A percentile compares a stretch with the other conserved stretches of the same genome.
Evolutionary conservation across 2,329 filamentous ascomycete genomes (phyloP).

Genomic region (Akanthomyces uredinophilus): DNA sequence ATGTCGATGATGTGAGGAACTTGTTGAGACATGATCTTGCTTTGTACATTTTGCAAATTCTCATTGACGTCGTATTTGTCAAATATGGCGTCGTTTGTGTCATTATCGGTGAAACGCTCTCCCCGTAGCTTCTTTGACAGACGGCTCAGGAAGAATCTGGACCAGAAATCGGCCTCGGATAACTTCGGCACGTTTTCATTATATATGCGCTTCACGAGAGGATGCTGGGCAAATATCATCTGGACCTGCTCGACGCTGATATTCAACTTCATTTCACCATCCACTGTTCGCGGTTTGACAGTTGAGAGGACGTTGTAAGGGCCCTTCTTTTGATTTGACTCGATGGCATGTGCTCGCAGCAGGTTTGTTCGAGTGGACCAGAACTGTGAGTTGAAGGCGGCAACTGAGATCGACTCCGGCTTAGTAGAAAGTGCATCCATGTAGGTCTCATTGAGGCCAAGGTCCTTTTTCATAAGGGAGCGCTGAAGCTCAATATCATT

Average conservation of each 20-base stretch:
- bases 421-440: conserved; percentile 79
- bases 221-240: conserved; percentile 89
- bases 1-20: conserved; percentile 89
- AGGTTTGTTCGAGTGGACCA: conserved; percentile 87
- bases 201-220: conserved; percentile 82
- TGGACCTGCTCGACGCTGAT: conserved; percentile 90
- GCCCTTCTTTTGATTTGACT: conserved; percentile 78
- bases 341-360: conserved; percentile 84
- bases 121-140: conserved; percentile 89
- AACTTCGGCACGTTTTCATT: conserved; percentile 87
- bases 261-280: conserved; percentile 71
- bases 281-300: conserved; percentile 60
- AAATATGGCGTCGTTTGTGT: conserved; percentile 71
- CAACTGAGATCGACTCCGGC: conserved; percentile 73
- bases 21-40: conserved; percentile 54
- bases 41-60: conserved; percentile 50
- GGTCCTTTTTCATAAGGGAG: conserved; percentile 78
- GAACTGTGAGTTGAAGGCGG: conserved; percentile 85
- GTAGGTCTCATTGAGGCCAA: conserved; percentile 73
- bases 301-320: conserved; percentile 91
- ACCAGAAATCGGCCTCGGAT: conserved; percentile 81
- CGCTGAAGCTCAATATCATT: conserved; percentile 78
- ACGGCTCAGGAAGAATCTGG: conserved; percentile 85
- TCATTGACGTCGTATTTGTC: conserved; percentile 80
- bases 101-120: conserved; percentile 74